phyloP scores from a whole-genome alignment of 2,329 filamentous ascomycete genomes.

The Exophiala sp. region DNA sequence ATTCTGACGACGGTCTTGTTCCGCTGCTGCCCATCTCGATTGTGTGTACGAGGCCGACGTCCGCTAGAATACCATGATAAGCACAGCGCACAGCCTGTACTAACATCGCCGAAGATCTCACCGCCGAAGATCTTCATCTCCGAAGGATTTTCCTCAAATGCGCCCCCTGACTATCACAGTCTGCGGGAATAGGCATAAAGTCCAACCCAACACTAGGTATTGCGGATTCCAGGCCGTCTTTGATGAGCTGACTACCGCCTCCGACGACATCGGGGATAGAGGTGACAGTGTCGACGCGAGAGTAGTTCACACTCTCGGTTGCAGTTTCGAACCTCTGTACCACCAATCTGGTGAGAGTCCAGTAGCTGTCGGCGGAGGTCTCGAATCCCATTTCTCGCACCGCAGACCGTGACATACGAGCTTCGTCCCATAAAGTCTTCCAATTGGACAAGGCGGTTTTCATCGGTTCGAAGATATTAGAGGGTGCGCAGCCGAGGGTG shows the following conservation, averaged over 20 bases:
- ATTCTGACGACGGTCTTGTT: too few species aligned
- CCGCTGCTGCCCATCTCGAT: too few species aligned
- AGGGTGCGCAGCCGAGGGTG: constrained; percentile 7
- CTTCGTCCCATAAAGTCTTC: constrained; percentile 37
- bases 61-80: too few species aligned
- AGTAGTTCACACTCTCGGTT: neutral
- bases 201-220: constrained; percentile 9
- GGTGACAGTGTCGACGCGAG: neutral
- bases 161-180: constrained; percentile 23
- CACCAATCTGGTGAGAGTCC: constrained; percentile 22
- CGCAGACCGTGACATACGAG: constrained; percentile 33
- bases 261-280: neutral
- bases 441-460: constrained; percentile 37
- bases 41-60: too few species aligned
- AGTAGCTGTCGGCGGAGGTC: constrained; percentile 24
- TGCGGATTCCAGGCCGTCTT: neutral
- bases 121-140: neutral
- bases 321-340: constrained; percentile 17
- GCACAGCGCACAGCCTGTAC: too few species aligned
- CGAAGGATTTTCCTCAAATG: constrained; percentile 22
- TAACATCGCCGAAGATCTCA: too few species aligned
- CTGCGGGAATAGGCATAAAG: constrained; percentile 23
- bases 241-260: neutral
- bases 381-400: constrained; percentile 39
- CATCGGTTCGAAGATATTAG: constrained; percentile 28